Evolutionary conservation across 306 rosid genomes (phyloP).

Genomic region (Fagus crenata): DNA sequence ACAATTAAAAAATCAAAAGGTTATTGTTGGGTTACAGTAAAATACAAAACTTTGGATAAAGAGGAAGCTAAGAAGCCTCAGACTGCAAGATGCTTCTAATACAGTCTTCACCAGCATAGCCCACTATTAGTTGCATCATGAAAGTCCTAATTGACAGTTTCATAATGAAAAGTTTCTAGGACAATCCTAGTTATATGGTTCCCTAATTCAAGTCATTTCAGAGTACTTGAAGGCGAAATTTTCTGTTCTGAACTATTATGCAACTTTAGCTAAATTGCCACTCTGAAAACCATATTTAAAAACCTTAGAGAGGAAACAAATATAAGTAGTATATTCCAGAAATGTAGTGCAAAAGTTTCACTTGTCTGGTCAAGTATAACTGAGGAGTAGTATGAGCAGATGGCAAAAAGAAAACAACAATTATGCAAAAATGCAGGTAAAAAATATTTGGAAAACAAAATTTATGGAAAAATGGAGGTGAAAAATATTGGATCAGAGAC

Average conservation of each 20-base stretch:
- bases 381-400: background rate
- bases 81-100: background rate
- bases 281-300: background rate
- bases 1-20: too few species aligned
- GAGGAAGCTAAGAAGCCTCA: background rate
- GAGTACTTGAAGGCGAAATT: background rate
- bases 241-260: background rate
- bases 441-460: background rate
- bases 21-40: background rate
- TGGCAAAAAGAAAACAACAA: too few species aligned
- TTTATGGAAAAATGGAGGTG: background rate
- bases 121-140: background rate
- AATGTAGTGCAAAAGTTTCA: background rate
- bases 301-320: background rate
- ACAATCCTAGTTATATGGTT: background rate
- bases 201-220: background rate
- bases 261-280: background rate
- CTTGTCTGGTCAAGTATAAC: background rate
- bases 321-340: background rate
- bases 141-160: background rate
- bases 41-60: background rate
- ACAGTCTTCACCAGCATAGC: background rate
- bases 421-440: background rate
- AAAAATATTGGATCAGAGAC: constrained; percentile 8
- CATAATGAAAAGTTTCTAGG: background rate